Evolutionary conservation across 148 eudicot genomes (phyloP).

Genomic region (Vaccinium macrocarpon): DNA sequence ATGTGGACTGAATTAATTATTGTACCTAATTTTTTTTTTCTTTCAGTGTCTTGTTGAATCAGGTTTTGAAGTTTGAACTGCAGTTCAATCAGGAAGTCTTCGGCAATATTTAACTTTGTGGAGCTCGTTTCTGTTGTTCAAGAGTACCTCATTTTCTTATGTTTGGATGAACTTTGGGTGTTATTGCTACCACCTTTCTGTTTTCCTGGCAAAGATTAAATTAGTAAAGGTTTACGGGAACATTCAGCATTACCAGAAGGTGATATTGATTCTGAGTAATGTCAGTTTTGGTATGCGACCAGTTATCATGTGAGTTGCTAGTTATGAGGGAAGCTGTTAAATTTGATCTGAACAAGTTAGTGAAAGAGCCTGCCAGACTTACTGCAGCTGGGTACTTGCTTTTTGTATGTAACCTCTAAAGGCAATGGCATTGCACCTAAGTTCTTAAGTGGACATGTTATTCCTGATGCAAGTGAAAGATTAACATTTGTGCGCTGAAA

Average conservation of each 20-base stretch:
- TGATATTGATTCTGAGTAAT: neutral
- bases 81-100: constrained; percentile 14
- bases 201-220: neutral
- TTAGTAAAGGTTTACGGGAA: neutral
- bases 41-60: constrained; percentile 10
- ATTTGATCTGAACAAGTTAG: constrained; percentile 3
- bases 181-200: neutral
- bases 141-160: neutral
- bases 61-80: constrained; percentile 12
- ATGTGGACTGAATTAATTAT: neutral
- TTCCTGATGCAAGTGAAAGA: neutral
- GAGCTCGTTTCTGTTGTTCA: neutral
- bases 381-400: neutral
- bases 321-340: neutral
- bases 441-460: neutral
- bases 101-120: neutral
- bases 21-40: neutral
- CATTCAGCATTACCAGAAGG: neutral
- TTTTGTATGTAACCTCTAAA: neutral
- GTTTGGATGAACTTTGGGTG: neutral
- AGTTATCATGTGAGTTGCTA: neutral
- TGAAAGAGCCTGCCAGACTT: neutral
- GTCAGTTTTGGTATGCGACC: neutral
- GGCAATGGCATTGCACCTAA: neutral
- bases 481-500: neutral